A percentile compares a stretch with the other conserved stretches of the same genome.
These are phyloP conservation scores for Sordariomycetes sp. DNA, from an alignment of 2,329 filamentous ascomycete species.

Conservation along the genomic window DNA sequence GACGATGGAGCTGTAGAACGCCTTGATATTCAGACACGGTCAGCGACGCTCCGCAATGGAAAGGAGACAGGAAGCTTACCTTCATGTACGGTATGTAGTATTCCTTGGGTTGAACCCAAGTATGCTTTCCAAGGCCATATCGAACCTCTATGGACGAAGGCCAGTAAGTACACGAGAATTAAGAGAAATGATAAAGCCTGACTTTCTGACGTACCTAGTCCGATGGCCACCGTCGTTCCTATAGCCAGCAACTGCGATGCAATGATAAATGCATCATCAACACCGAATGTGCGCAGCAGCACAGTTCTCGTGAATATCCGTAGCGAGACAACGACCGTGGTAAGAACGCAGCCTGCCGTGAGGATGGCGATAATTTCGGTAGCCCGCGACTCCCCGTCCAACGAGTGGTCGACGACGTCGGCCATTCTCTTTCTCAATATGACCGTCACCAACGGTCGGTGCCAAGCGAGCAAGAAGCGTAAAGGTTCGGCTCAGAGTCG, in stretches of 20 bases:
- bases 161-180: background rate
- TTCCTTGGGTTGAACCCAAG: conserved; percentile 7
- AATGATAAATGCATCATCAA: conserved; percentile 12
- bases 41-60: background rate
- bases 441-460: too few species aligned
- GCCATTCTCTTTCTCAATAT: too few species aligned
- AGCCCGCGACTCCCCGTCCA: conserved; percentile 10
- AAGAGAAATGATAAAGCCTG: background rate
- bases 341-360: conserved; percentile 10
- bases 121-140: conserved; percentile 12
- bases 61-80: conserved; percentile 4
- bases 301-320: conserved; percentile 10
- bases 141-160: conserved; percentile 9
- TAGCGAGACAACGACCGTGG: conserved; percentile 10
- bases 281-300: conserved; percentile 11
- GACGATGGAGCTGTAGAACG: conserved; percentile 17
- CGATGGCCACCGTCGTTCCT: conserved; percentile 11
- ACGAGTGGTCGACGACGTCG: conserved; percentile 8
- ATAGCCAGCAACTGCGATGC: conserved; percentile 10
- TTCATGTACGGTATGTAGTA: conserved; percentile 11
- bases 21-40: conserved; percentile 7
- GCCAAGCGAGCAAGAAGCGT: too few species aligned
- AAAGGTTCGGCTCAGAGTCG: too few species aligned
- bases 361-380: conserved; percentile 11
- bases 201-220: conserved; percentile 10